These are phyloP conservation scores for Quercus agrifolia DNA, from an alignment of 306 rosid species.

Conservation along the genomic window DNA sequence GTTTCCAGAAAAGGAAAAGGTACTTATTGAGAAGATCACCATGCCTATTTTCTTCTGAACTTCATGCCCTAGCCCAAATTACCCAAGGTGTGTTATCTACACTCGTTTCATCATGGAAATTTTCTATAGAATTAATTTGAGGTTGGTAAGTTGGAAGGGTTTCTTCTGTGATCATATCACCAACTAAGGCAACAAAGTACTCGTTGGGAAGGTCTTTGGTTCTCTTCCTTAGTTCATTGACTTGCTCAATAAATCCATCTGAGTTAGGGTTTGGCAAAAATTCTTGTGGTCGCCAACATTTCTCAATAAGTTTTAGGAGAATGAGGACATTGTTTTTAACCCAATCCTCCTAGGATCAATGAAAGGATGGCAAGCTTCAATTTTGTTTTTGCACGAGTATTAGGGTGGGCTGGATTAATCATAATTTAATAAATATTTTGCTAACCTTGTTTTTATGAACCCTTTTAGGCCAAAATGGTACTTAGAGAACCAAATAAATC, in stretches of 20 bases:
- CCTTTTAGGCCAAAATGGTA: too few species aligned
- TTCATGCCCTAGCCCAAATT: conserved; percentile 85
- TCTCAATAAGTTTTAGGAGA: conserved; percentile 39
- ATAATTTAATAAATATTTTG: too few species aligned
- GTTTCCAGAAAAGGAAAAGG: conserved; percentile 67
- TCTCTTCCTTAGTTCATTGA: conserved; percentile 68
- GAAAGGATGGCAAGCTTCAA: too few species aligned
- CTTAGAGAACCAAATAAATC: too few species aligned
- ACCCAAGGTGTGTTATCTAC: conserved; percentile 80
- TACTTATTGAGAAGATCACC: conserved; percentile 88
- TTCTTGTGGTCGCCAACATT: conserved; percentile 35
- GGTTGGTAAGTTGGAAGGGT: conserved; percentile 89
- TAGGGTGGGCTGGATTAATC: too few species aligned
- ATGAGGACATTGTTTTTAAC: conserved; percentile 58
- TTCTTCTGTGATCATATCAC: conserved; percentile 84
- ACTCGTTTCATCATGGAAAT: conserved; percentile 74
- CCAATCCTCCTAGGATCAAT: conserved; percentile 34
- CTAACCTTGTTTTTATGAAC: too few species aligned
- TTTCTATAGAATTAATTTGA: conserved; percentile 70
- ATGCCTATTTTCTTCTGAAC: conserved; percentile 83
- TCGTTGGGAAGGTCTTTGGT: conserved; percentile 77
- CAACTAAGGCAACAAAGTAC: conserved; percentile 75
- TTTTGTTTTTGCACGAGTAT: too few species aligned
- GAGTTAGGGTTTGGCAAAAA: neutral
- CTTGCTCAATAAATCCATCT: conserved; percentile 77